A percentile compares a stretch with the other conserved stretches of the same genome.
phyloP scores from a whole-genome alignment of 345 rosid species.

The Syzygium oleosum region DNA sequence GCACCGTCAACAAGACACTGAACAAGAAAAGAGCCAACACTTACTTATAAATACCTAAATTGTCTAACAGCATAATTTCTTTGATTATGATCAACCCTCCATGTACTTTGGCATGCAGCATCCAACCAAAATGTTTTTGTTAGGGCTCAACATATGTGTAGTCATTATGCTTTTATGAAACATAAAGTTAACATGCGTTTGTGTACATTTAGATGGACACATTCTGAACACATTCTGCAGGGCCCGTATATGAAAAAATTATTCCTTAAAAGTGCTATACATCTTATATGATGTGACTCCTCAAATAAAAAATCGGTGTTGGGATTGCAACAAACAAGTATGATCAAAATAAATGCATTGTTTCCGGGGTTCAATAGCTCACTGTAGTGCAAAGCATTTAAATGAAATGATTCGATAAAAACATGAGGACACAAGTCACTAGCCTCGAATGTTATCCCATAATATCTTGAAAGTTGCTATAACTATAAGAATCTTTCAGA shows the following conservation, averaged over 20 bases:
- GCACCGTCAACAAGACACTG: constrained; percentile 95
- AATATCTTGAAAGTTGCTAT: background rate
- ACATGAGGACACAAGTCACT: background rate
- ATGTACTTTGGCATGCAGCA: background rate
- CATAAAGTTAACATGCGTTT: background rate
- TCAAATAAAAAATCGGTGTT: background rate
- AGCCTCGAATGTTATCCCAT: background rate
- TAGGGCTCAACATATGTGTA: background rate
- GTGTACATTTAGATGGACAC: background rate
- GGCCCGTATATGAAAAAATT: background rate
- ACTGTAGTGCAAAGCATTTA: background rate
- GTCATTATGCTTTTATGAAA: background rate
- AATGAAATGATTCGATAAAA: background rate
- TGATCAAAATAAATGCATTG: background rate
- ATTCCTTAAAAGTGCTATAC: background rate
- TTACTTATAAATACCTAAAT: background rate
- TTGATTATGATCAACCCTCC: background rate
- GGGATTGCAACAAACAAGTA: background rate
- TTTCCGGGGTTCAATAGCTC: background rate
- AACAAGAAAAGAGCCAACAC: constrained; percentile 1
- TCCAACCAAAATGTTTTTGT: background rate
- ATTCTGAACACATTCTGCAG: background rate
- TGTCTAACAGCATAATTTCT: background rate
- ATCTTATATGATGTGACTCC: background rate
- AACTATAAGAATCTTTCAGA: background rate